These are phyloP conservation scores for Chaetomiaceae sp. DNA, from an alignment of 2,329 filamentous ascomycete genomes.

Conservation along the genomic window DNA sequence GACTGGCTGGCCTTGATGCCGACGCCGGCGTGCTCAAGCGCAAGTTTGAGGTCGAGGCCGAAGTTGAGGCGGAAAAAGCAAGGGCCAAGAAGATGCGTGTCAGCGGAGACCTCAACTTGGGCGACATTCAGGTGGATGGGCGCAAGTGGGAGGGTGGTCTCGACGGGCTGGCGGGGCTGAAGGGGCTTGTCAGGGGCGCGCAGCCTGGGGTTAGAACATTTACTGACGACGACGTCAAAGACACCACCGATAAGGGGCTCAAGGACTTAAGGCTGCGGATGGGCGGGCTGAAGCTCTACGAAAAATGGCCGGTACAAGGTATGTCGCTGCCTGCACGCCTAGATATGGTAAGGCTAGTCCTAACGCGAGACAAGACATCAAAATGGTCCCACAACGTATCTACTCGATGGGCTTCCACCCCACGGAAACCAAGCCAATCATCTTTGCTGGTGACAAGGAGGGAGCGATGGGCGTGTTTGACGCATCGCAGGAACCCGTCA, in stretches of 20 bases:
- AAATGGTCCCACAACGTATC: slow-evolving; percentile 80
- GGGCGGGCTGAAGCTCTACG: slow-evolving; percentile 72
- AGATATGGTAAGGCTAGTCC: not conserved
- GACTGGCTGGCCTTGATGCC: slow-evolving; percentile 51
- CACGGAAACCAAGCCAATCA: slow-evolving; percentile 73
- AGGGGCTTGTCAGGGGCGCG: slow-evolving; percentile 55
- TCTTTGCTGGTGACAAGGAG: slow-evolving; percentile 93
- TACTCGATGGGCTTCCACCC: slow-evolving; percentile 90
- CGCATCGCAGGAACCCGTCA: slow-evolving; percentile 62
- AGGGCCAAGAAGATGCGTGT: slow-evolving; percentile 55
- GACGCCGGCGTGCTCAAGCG: slow-evolving; percentile 45
- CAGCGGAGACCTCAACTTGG: slow-evolving; percentile 60
- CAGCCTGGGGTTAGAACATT: slow-evolving; percentile 83
- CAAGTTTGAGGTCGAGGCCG: slow-evolving; percentile 47
- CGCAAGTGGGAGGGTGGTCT: slow-evolving; percentile 67
- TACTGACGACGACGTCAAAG: slow-evolving; percentile 72
- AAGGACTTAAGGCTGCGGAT: slow-evolving; percentile 71
- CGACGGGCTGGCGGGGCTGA: slow-evolving; percentile 60
- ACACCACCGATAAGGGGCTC: slow-evolving; percentile 72
- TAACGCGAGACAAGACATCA: slow-evolving; percentile 60
- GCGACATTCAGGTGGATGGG: slow-evolving; percentile 74
- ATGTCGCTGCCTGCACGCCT: slow-evolving; percentile 25
- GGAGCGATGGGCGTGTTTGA: slow-evolving; percentile 90
- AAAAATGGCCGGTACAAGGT: slow-evolving; percentile 78
- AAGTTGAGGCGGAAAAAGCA: slow-evolving; percentile 37